Percentiles rank a stretch among this genome's conserved stretches.
phyloP scores from a whole-genome alignment of 768 basidiomycete genomes.

The Pulveroboletus sp. region DNA sequence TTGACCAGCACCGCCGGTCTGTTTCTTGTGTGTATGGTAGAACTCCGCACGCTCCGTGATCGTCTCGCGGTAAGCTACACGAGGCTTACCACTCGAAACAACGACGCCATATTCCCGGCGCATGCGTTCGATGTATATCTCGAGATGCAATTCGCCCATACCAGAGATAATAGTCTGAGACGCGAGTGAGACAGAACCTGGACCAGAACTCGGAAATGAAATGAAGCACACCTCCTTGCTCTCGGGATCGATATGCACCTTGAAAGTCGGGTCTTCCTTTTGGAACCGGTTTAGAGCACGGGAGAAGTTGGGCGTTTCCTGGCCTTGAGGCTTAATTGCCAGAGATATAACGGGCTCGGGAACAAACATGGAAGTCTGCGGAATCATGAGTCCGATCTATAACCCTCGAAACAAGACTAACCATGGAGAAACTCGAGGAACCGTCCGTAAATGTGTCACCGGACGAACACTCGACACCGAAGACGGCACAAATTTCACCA shows the following conservation, averaged over 20 bases:
- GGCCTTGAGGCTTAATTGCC: conserved; percentile 85
- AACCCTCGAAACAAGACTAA: conserved; percentile 32
- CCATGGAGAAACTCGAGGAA: conserved; percentile 88
- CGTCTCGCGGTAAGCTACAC: conserved; percentile 95
- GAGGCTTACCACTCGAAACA: conserved; percentile 91
- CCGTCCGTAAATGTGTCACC: conserved; percentile 98
- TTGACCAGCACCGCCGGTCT: conserved; percentile 95
- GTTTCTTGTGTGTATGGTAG: conserved; percentile 95
- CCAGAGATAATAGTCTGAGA: conserved; percentile 94
- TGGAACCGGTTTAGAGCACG: conserved; percentile 96
- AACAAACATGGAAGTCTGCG: conserved; percentile 94
- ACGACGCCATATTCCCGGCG: conserved; percentile 94
- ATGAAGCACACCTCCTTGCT: conserved; percentile 73
- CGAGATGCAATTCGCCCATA: conserved; percentile 98
- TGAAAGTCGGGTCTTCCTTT: conserved; percentile 98
- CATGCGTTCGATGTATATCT: conserved; percentile 99
- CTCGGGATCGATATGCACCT: conserved; percentile 90
- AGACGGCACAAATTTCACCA: conserved; percentile 99
- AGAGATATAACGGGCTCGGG: conserved; percentile 98
- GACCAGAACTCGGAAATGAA: not conserved
- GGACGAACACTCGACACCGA: conserved; percentile 96
- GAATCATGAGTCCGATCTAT: not conserved
- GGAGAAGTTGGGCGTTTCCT: conserved; percentile 95
- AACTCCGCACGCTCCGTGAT: conserved; percentile 81
- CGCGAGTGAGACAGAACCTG: not conserved